phyloP scores from a whole-genome alignment of 2,329 filamentous ascomycete species.

The Fusarium algeriense region DNA sequence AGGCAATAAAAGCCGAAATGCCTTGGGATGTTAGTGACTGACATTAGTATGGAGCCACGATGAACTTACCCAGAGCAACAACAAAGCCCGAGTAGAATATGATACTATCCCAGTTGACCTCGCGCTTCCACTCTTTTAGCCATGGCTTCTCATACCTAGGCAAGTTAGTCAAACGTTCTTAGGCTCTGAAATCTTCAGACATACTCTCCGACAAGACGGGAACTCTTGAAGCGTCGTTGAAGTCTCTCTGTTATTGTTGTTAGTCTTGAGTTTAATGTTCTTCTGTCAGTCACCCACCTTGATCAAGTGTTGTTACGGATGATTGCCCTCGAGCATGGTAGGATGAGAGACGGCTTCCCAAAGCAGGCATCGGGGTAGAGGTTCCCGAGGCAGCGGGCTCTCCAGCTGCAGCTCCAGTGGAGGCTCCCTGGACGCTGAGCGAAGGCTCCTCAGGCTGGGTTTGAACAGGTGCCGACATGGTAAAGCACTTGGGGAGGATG shows the following conservation, averaged over 20 bases:
- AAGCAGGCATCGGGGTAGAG: neutral
- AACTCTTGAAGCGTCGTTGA: neutral
- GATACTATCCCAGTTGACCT: constrained; percentile 45
- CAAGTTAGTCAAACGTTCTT: constrained; percentile 5
- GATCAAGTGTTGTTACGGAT: neutral
- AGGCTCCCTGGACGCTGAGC: neutral
- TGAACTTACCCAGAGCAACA: constrained; percentile 36
- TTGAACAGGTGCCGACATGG: neutral
- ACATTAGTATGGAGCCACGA: constrained; percentile 9
- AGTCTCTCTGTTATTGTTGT: neutral
- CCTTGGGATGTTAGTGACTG: neutral
- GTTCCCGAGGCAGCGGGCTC: neutral
- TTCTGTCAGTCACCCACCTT: neutral
- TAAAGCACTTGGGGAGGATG: neutral
- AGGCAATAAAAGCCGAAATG: constrained; percentile 26
- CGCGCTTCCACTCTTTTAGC: constrained; percentile 34
- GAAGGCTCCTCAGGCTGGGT: neutral
- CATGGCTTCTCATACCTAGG: constrained; percentile 46
- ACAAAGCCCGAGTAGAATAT: constrained; percentile 43
- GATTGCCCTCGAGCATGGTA: neutral
- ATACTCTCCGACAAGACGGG: neutral
- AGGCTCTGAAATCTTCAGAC: neutral
- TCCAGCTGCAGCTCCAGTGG: neutral
- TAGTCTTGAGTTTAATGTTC: neutral
- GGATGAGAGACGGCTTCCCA: neutral